A percentile compares a stretch with the other conserved stretches of the same genome.
Conservation (phyloP, 2,329 filamentous ascomycete species). For the Cytospora schulzeri region DNA sequence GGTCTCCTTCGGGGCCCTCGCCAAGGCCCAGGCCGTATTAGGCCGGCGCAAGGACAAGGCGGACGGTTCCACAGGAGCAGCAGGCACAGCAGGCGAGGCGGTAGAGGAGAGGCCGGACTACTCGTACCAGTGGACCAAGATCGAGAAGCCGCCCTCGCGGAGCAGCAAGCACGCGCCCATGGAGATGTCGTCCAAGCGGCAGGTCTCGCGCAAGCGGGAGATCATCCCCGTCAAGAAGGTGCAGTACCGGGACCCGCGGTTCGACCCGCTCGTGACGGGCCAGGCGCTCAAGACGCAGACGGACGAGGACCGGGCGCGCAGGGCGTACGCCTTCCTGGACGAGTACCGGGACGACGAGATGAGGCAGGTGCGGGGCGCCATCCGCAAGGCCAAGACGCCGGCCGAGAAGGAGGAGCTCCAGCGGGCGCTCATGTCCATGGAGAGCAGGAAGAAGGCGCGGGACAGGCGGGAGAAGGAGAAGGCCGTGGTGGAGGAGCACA, state of each 20-base stretch:
- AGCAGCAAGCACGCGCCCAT: slow-evolving; percentile 85
- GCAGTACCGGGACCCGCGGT: slow-evolving; percentile 78
- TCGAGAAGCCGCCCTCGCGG: slow-evolving; percentile 36
- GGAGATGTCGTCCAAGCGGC: slow-evolving; percentile 78
- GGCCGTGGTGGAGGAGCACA: slow-evolving; percentile 73
- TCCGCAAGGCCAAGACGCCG: slow-evolving; percentile 67
- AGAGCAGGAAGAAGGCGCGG: slow-evolving; percentile 73
- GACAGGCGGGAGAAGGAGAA: slow-evolving; percentile 69
- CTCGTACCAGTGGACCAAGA: slow-evolving; percentile 38
- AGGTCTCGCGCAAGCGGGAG: slow-evolving; percentile 78
- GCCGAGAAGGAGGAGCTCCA: slow-evolving; percentile 70
- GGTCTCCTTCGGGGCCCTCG: slow-evolving; percentile 88
- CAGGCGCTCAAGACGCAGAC: slow-evolving; percentile 38
- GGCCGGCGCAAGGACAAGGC: slow-evolving; percentile 33
- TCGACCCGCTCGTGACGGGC: slow-evolving; percentile 63
- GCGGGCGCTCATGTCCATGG: slow-evolving; percentile 74
- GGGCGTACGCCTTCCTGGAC: slow-evolving; percentile 85
- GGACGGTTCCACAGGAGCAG: slow-evolving; percentile 35
- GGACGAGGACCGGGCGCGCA: slow-evolving; percentile 62
- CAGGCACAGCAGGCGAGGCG: neutral
- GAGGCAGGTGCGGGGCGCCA: slow-evolving; percentile 66
- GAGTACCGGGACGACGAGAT: slow-evolving; percentile 87
- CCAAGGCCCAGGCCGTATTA: slow-evolving; percentile 78
- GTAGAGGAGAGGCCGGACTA: neutral
- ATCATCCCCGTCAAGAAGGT: slow-evolving; percentile 64